Conservation (phyloP, 2,329 filamentous ascomycete genomes). For the Didymella pinodella region DNA sequence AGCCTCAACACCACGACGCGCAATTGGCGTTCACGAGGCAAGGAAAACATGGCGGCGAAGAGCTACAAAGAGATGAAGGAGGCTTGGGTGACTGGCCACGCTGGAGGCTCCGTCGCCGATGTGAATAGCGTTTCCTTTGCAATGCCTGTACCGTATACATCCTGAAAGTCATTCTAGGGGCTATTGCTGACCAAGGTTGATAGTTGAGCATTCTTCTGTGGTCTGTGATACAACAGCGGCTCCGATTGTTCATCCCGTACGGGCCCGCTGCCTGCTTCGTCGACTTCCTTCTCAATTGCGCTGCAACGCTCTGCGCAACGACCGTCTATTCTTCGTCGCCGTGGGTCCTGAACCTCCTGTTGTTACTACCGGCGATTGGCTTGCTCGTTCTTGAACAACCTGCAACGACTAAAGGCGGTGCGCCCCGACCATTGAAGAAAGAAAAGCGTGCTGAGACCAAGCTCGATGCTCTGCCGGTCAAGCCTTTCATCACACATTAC, state of each 20-base stretch:
- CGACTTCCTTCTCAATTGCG: slow-evolving; percentile 89
- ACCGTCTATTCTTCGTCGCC: slow-evolving; percentile 83
- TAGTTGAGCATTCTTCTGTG: slow-evolving; percentile 85
- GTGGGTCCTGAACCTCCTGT: slow-evolving; percentile 74
- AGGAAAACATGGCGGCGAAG: slow-evolving; percentile 41
- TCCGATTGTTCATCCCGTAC: slow-evolving; percentile 83
- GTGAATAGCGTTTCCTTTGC: slow-evolving; percentile 87
- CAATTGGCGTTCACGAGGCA: slow-evolving; percentile 23
- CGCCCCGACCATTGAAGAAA: slow-evolving; percentile 34
- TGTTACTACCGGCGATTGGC: slow-evolving; percentile 74
- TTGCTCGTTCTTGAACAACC: slow-evolving; percentile 60
- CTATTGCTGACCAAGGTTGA: slow-evolving; percentile 36
- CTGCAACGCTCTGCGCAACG: slow-evolving; percentile 80
- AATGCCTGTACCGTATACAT: slow-evolving; percentile 71
- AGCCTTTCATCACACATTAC: slow-evolving; percentile 92
- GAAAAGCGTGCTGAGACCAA: slow-evolving; percentile 26
- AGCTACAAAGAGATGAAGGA: slow-evolving; percentile 93
- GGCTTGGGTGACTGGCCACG: slow-evolving; percentile 91
- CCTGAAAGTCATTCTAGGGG: slow-evolving; percentile 22
- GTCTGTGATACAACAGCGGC: slow-evolving; percentile 84
- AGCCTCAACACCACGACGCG: slow-evolving; percentile 20
- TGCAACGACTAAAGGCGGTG: slow-evolving; percentile 21
- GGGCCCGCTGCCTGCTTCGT: slow-evolving; percentile 71
- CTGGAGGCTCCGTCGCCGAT: slow-evolving; percentile 82
- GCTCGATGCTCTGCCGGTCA: slow-evolving; percentile 72